Evolutionary conservation across 1,284 basidiomycete species (phyloP).

Genomic region (Pascua guehoae): DNA sequence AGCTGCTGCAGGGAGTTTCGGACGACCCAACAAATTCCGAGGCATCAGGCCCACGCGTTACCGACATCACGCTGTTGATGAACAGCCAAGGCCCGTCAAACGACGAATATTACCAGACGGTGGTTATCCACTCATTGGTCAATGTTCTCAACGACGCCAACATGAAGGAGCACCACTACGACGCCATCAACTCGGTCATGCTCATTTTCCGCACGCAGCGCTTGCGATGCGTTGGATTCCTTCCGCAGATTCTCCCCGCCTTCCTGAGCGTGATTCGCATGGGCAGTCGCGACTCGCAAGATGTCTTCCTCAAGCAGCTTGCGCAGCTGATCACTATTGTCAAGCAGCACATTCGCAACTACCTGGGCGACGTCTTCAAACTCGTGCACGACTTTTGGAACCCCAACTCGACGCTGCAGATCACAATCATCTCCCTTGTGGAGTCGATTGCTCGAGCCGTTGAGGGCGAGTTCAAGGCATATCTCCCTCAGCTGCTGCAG

Average conservation of each 20-base stretch:
- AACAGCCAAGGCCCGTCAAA: conserved; percentile 59
- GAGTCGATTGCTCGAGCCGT: conserved; percentile 93
- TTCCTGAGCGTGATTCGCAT: conserved; percentile 85
- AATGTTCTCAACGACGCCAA: conserved; percentile 85
- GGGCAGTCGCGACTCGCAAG: conserved; percentile 74
- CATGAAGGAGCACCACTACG: conserved; percentile 78
- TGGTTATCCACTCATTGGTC: conserved; percentile 86
- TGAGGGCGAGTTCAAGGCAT: conserved; percentile 97
- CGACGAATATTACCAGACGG: conserved; percentile 97
- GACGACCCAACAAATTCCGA: conserved; percentile 60
- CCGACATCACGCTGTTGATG: conserved; percentile 58
- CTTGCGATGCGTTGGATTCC: conserved; percentile 89
- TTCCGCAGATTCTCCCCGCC: conserved; percentile 95
- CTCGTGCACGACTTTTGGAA: conserved; percentile 86
- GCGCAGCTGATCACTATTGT: conserved; percentile 95
- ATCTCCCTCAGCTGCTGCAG: conserved; percentile 88
- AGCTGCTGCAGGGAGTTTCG: conserved; percentile 71
- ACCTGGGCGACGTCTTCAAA: conserved; percentile 74
- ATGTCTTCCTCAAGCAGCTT: conserved; percentile 94
- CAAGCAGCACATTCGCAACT: conserved; percentile 95
- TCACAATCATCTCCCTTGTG: conserved; percentile 88
- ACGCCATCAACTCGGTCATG: conserved; percentile 97
- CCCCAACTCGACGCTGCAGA: conserved; percentile 73
- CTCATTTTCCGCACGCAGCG: conserved; percentile 99
- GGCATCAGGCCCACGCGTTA: conserved; percentile 51